Conservation (phyloP, 768 basidiomycete species). For the Boletus subparvulus region DNA sequence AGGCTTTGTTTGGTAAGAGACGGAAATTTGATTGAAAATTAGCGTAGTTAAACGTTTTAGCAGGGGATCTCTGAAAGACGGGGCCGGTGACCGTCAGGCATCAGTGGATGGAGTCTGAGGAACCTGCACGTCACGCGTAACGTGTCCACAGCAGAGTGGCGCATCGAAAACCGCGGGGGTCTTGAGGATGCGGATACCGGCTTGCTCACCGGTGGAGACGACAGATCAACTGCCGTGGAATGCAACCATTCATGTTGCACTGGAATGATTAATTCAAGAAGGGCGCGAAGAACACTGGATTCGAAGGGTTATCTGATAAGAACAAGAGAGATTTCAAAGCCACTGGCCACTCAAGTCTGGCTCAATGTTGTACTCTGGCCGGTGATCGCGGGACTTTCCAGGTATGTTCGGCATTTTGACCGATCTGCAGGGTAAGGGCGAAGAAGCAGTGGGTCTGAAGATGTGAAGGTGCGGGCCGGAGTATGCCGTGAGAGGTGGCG, state of each 20-base stretch:
- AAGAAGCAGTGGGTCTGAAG: slow-evolving; percentile 18
- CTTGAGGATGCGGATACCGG: not conserved
- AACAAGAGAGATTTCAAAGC: slow-evolving; percentile 4
- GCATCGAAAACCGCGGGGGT: not conserved
- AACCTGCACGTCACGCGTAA: not conserved
- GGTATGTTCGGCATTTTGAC: slow-evolving; percentile 10
- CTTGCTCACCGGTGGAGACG: not conserved
- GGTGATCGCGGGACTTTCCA: slow-evolving; percentile 27
- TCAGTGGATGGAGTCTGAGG: not conserved
- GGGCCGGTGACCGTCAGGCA: slow-evolving; percentile 6
- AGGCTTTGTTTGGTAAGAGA: slow-evolving; percentile 18
- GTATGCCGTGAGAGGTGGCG: slow-evolving; percentile 5
- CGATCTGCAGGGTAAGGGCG: slow-evolving; percentile 20
- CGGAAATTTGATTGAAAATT: slow-evolving; percentile 30
- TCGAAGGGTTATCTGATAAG: slow-evolving; percentile 14
- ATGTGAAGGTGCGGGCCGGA: slow-evolving; percentile 1
- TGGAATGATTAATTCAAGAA: not conserved
- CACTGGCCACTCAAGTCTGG: not conserved
- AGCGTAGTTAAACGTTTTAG: slow-evolving; percentile 33
- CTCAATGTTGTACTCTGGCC: not conserved
- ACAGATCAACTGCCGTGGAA: slow-evolving; percentile 4
- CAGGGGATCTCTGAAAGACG: slow-evolving; percentile 22
- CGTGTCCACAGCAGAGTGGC: not conserved
- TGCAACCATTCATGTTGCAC: not conserved
- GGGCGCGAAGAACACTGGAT: not conserved